Base-by-base conservation (phyloP, 108 stramenopile genomes). In the Halocafeteria seosinensis region DNA sequence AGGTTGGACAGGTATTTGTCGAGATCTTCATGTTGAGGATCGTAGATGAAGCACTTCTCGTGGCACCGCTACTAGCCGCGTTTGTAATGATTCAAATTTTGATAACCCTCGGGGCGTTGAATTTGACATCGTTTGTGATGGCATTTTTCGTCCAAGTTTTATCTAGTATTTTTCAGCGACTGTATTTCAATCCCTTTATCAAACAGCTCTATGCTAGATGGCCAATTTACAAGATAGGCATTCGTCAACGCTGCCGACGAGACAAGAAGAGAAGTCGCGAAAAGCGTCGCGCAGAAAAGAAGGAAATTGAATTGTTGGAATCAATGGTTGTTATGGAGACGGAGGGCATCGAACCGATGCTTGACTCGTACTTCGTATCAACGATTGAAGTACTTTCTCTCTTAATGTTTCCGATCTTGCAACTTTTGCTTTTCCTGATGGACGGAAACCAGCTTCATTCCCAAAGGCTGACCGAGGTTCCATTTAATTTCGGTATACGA, bases 341-440 rank as follows among this genome's bases (percentile, higher is more conserved):
- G 0, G 84, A 88, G 62, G 88, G 88, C 1, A 72, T 88, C 21
- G 88, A 89, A 64, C 88, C 88, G 0, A 63, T 89, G 11, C 51
- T 89, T 25, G 78, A 80, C 50, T 71, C 82, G 0, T 69, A 84
- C 34, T 62, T 71, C 3, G 77, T 77, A 1, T 88, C 85, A 59
- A 68, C 80, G 24, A 72, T 76, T 37, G 85, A 85, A 50, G 78
- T 76, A 27, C 63, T 62, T 0, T 71, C 72, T 6, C 34, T 63
- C 3, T 65, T 86, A 23, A 31, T 87, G 61, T 28, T 74, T 34
- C 87, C 87, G 2, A 74, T 77, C 31, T 59, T 86, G 66, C 80
- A 77, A 58, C 28, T 80, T 0, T 62, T 85, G 55, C 60, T 89
- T 31, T 73, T 84, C 26, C 57, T 34, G 0, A 50, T 31, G 36